phyloP scores from a whole-genome alignment of 257 asterid species.

The Avicennia marina region DNA sequence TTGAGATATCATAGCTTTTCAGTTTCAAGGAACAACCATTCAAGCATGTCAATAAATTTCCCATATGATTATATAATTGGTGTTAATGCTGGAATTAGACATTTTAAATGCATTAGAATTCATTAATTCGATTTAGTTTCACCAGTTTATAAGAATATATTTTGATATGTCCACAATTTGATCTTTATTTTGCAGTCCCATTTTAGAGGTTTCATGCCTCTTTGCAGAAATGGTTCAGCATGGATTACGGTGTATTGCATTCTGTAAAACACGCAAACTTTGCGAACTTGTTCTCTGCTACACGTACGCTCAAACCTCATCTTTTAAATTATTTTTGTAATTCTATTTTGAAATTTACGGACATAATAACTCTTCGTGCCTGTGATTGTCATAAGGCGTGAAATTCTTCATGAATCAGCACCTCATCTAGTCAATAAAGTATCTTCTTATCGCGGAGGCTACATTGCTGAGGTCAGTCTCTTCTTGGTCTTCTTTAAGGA shows the following conservation, averaged over 20 bases:
- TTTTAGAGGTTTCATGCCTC: slow-evolving; percentile 75
- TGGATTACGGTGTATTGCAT: slow-evolving; percentile 91
- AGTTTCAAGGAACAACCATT: too few species aligned
- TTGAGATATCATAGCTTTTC: too few species aligned
- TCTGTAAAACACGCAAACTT: slow-evolving; percentile 94
- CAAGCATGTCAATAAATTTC: too few species aligned
- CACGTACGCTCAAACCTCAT: slow-evolving; percentile 55
- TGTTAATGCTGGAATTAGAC: too few species aligned
- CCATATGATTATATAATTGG: too few species aligned
- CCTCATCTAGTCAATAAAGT: slow-evolving; percentile 61
- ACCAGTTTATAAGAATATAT: slow-evolving; percentile 9
- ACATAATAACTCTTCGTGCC: slow-evolving; percentile 13
- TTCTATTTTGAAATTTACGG: slow-evolving; percentile 22
- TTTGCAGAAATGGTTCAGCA: slow-evolving; percentile 97
- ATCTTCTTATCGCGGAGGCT: slow-evolving; percentile 83
- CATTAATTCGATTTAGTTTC: too few species aligned
- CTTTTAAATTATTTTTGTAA: slow-evolving; percentile 6
- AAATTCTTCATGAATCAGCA: slow-evolving; percentile 73
- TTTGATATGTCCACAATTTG: slow-evolving; percentile 10
- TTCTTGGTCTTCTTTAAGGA: slow-evolving; percentile 13
- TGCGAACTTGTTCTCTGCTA: slow-evolving; percentile 92
- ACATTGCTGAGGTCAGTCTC: slow-evolving; percentile 75
- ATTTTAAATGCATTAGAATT: too few species aligned
- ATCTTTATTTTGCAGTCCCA: slow-evolving; percentile 64
- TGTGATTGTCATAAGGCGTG: slow-evolving; percentile 56